Conservation (phyloP, 805 yeast genomes). For the Candida pseudofarinosa region DNA sequence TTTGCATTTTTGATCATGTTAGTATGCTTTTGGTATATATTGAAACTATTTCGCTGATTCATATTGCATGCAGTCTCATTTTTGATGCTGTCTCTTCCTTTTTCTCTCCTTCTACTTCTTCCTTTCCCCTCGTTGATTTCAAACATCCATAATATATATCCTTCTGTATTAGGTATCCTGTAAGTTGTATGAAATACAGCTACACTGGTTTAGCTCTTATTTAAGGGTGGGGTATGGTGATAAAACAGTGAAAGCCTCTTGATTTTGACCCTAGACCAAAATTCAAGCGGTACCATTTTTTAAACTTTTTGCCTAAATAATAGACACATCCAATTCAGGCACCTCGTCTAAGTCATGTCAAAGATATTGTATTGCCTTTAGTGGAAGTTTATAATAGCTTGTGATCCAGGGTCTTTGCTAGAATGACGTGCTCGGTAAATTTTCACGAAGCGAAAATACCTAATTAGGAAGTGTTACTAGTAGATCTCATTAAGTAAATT, state of each 20-base stretch:
- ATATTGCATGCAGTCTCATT: neutral
- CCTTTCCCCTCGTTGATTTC: neutral
- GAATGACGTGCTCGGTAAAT: neutral
- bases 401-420: neutral
- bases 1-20: conserved; percentile 63
- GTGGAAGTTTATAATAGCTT: neutral
- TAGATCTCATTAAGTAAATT: neutral
- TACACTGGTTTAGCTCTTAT: too few relatives aligned
- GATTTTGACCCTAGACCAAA: too few relatives aligned
- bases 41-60: conserved; percentile 58
- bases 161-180: too few relatives aligned
- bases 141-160: neutral
- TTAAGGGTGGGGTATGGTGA: too few relatives aligned
- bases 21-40: conserved; percentile 61
- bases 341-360: too few relatives aligned
- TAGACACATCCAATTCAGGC: too few relatives aligned
- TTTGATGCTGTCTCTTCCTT: too few relatives aligned
- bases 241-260: too few relatives aligned
- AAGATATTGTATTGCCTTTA: neutral
- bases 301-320: too few relatives aligned
- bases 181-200: too few relatives aligned
- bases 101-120: conserved; percentile 1
- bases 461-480: neutral
- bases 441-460: neutral
- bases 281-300: too few relatives aligned